Evolutionary conservation across 192 early-diverging fungal genomes (phyloP).

Genomic region (Spinellus fusiger): DNA sequence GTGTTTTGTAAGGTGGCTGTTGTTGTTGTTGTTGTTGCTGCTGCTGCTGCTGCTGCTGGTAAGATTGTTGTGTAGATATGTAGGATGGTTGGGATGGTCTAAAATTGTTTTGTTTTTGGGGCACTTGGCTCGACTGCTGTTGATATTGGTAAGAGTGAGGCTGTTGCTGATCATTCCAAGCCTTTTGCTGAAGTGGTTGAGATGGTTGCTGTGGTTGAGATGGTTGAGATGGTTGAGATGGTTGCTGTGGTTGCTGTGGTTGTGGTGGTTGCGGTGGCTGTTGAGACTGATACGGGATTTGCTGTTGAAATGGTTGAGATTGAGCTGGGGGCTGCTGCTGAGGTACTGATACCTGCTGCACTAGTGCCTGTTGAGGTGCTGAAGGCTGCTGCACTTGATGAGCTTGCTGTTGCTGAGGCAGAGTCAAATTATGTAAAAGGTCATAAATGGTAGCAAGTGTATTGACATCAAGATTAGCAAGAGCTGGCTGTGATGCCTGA

Average conservation of each 20-base stretch:
- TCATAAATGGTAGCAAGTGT: slow-evolving; percentile 12
- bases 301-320: background rate
- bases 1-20: background rate
- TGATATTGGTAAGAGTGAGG: background rate
- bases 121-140: background rate
- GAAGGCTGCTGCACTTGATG: background rate
- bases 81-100: background rate
- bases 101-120: background rate
- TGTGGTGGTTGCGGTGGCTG: background rate
- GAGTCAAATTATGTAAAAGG: background rate
- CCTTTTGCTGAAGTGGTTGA: background rate
- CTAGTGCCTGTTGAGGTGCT: background rate
- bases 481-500: background rate
- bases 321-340: background rate
- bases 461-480: slow-evolving; percentile 10
- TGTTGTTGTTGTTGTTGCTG: slow-evolving; percentile 3
- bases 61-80: too few species aligned
- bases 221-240: background rate
- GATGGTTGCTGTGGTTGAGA: background rate
- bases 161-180: background rate
- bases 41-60: background rate
- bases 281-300: background rate
- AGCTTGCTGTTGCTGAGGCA: background rate
- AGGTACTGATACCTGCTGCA: background rate
- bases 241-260: background rate